Percentiles rank a stretch among this genome's conserved stretches.
Evolutionary conservation across 495 filamentous ascomycete genomes (phyloP).

Genomic region (Penicillium manginii): DNA sequence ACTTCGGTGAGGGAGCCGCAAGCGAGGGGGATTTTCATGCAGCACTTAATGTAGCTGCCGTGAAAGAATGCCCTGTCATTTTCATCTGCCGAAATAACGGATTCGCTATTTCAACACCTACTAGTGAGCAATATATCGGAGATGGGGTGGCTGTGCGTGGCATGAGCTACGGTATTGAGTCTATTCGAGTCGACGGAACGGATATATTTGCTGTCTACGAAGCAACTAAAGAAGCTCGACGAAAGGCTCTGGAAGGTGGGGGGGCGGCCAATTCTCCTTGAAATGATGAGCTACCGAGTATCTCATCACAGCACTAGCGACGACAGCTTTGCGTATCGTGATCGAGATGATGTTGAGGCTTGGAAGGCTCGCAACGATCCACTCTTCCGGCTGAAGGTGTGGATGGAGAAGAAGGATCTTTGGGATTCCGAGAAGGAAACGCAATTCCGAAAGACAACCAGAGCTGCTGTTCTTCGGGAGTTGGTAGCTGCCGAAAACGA

Average conservation of each 20-base stretch:
- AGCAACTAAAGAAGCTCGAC: constrained; percentile 73
- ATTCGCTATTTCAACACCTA: constrained; percentile 89
- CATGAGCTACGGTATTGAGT: constrained; percentile 91
- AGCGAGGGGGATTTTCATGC: constrained; percentile 95
- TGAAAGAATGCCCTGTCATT: constrained; percentile 80
- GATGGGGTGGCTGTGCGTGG: constrained; percentile 91
- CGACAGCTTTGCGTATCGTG: constrained; percentile 88
- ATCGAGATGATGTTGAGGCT: constrained; percentile 82
- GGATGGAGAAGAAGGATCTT: constrained; percentile 75
- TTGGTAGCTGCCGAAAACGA: constrained; percentile 83
- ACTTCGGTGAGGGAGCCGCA: constrained; percentile 95
- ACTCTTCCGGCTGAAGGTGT: constrained; percentile 49
- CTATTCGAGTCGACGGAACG: constrained; percentile 90
- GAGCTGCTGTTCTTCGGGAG: constrained; percentile 68
- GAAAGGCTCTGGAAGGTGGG: constrained; percentile 71
- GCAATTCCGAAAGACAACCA: constrained; percentile 56
- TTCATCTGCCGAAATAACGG: constrained; percentile 97
- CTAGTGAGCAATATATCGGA: constrained; percentile 88
- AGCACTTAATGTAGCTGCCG: constrained; percentile 90
- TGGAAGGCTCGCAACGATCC: constrained; percentile 91
- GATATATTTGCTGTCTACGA: constrained; percentile 90
- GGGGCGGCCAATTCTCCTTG: constrained; percentile 78
- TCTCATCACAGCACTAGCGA: constrained; percentile 93
- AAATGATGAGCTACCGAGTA: constrained; percentile 94
- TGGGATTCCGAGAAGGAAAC: constrained; percentile 32